These are phyloP conservation scores for Hyaloscypha hepaticicola DNA, from an alignment of 495 filamentous ascomycete species.

Conservation along the genomic window DNA sequence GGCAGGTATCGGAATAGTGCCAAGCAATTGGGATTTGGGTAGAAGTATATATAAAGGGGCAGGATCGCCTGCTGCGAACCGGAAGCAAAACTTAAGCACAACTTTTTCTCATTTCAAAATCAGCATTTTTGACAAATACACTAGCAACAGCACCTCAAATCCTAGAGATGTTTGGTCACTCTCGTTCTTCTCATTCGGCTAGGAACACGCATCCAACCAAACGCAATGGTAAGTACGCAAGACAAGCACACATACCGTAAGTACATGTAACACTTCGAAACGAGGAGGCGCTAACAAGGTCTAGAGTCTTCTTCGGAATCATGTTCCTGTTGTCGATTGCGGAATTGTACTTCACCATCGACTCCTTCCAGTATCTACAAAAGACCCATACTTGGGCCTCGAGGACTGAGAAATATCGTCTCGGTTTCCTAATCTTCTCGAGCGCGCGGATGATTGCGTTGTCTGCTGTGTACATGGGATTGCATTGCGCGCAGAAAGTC, in stretches of 20 bases:
- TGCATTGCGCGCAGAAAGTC: constrained; percentile 18
- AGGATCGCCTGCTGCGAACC: background rate
- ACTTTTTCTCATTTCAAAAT: background rate
- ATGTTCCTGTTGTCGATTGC: constrained; percentile 24
- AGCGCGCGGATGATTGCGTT: constrained; percentile 12
- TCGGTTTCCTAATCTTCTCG: constrained; percentile 20
- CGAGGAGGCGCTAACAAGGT: background rate
- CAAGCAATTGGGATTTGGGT: background rate
- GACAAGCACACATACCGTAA: background rate
- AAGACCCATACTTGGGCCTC: constrained; percentile 19
- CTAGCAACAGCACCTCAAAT: background rate
- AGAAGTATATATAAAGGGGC: background rate
- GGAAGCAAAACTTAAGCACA: background rate
- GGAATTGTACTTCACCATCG: constrained; percentile 20
- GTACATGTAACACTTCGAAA: background rate
- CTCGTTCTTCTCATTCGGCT: background rate
- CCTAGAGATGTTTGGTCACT: constrained; percentile 5
- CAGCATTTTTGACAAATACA: background rate
- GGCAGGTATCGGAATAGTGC: background rate
- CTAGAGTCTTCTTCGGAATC: constrained; percentile 18
- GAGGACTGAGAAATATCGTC: constrained; percentile 10
- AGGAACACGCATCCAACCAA: background rate
- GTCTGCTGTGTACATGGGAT: constrained; percentile 17
- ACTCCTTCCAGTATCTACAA: constrained; percentile 21
- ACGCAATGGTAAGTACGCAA: background rate